Conservation (phyloP, 305 asterid genomes). For the Fraxinus paxiana region DNA sequence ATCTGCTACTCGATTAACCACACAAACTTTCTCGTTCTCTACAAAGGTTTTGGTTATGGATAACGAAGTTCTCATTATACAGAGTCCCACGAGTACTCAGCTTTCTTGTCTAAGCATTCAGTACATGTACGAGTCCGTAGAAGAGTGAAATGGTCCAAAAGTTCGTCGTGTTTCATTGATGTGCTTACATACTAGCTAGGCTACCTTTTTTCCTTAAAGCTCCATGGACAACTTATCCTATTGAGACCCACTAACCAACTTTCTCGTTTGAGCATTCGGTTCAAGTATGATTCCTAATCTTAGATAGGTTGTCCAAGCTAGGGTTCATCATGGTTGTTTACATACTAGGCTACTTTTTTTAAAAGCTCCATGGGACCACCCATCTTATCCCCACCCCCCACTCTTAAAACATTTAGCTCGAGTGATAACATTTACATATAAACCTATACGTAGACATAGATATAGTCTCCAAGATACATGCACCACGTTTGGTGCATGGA, state of each 20-base stretch:
- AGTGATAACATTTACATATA: background rate
- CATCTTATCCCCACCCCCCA: background rate
- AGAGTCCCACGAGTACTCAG: background rate
- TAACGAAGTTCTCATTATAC: background rate
- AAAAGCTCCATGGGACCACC: background rate
- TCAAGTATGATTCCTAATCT: background rate
- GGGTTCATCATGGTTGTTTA: background rate
- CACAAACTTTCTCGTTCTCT: constrained; percentile 25
- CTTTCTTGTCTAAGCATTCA: background rate
- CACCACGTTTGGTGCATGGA: constrained; percentile 44
- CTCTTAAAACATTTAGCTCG: background rate
- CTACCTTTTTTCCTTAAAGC: background rate
- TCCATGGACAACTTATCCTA: background rate
- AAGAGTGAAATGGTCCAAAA: background rate
- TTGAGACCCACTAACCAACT: background rate
- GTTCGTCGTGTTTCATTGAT: background rate
- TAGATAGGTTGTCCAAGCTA: background rate
- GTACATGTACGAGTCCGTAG: background rate
- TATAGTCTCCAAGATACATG: background rate
- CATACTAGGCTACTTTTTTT: background rate
- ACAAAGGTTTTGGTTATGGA: constrained; percentile 5
- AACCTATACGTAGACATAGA: background rate
- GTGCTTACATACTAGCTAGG: background rate
- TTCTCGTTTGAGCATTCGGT: background rate
- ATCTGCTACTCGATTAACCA: constrained; percentile 44